phyloP scores from a whole-genome alignment of 2,329 filamentous ascomycete species.

The Chrysosporium queenslandicum region DNA sequence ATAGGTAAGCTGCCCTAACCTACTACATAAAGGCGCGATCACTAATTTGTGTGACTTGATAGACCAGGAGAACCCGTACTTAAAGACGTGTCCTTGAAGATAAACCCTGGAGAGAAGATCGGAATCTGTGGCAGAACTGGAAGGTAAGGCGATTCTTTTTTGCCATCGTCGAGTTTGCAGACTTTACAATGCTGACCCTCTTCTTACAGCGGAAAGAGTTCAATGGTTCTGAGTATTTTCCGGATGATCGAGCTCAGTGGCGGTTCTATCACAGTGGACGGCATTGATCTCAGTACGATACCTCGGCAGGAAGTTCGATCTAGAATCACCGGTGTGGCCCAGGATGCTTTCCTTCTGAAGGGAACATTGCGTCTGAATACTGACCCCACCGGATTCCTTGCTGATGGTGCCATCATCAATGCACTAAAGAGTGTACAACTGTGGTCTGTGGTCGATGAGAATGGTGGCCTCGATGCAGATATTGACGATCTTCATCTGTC shows the following conservation, averaged over 20 bases:
- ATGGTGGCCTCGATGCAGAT: slow-evolving; percentile 32
- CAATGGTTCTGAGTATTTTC: slow-evolving; percentile 35
- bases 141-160: slow-evolving; percentile 19
- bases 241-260: slow-evolving; percentile 34
- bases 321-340: slow-evolving; percentile 36
- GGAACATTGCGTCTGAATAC: slow-evolving; percentile 34
- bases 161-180: neutral
- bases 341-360: slow-evolving; percentile 37
- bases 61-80: slow-evolving; percentile 20
- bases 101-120: slow-evolving; percentile 26
- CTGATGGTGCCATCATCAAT: slow-evolving; percentile 29
- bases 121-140: slow-evolving; percentile 30
- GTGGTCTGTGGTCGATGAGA: slow-evolving; percentile 29
- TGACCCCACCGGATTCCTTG: slow-evolving; percentile 28
- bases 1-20: slow-evolving; percentile 20
- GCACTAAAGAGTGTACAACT: slow-evolving; percentile 33
- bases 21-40: neutral
- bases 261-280: slow-evolving; percentile 37
- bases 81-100: slow-evolving; percentile 21
- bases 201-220: slow-evolving; percentile 34
- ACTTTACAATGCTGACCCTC: neutral
- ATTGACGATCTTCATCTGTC: slow-evolving; percentile 44
- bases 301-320: slow-evolving; percentile 33
- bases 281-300: slow-evolving; percentile 33
- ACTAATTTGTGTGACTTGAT: neutral